Conservation (phyloP, 2,329 filamentous ascomycete species). For the Diaporthe sp. region DNA sequence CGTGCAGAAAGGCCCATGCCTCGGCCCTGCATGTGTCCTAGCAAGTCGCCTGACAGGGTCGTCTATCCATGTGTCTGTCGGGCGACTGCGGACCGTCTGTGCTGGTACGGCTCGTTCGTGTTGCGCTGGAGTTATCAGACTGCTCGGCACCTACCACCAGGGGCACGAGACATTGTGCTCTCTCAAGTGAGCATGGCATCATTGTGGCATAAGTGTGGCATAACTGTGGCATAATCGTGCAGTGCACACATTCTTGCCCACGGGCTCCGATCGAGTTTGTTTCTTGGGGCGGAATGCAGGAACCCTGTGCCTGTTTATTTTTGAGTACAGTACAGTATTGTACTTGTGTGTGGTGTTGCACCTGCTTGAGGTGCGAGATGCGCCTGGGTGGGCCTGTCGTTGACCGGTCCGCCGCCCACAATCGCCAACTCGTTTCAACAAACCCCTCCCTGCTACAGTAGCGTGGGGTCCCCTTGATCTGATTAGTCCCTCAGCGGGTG, state of each 20-base stretch:
- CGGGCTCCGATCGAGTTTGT: neutral
- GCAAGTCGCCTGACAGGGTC: slow-evolving; percentile 24
- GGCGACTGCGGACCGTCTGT: slow-evolving; percentile 6
- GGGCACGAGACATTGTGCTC: neutral
- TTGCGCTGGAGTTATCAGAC: neutral
- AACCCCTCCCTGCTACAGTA: slow-evolving; percentile 37
- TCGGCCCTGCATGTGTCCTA: slow-evolving; percentile 34
- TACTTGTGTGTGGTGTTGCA: slow-evolving; percentile 34
- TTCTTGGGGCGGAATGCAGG: neutral
- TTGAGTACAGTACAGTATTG: slow-evolving; percentile 9
- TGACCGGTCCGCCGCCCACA: slow-evolving; percentile 37
- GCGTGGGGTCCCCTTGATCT: slow-evolving; percentile 39
- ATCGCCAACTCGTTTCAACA: slow-evolving; percentile 34
- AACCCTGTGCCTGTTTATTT: slow-evolving; percentile 16
- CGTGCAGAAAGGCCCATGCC: slow-evolving; percentile 26
- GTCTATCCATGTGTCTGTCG: slow-evolving; percentile 4
- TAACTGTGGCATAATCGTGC: neutral
- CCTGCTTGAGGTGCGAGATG: slow-evolving; percentile 31
- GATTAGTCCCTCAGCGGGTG: slow-evolving; percentile 40
- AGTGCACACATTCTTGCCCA: neutral
- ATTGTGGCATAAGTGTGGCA: slow-evolving; percentile 15
- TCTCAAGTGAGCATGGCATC: neutral
- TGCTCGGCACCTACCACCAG: neutral
- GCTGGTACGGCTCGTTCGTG: neutral
- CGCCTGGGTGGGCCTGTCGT: slow-evolving; percentile 37